These are phyloP conservation scores for Candida gigantensis DNA, from an alignment of 1,139 yeast genomes.

Conservation along the genomic window DNA sequence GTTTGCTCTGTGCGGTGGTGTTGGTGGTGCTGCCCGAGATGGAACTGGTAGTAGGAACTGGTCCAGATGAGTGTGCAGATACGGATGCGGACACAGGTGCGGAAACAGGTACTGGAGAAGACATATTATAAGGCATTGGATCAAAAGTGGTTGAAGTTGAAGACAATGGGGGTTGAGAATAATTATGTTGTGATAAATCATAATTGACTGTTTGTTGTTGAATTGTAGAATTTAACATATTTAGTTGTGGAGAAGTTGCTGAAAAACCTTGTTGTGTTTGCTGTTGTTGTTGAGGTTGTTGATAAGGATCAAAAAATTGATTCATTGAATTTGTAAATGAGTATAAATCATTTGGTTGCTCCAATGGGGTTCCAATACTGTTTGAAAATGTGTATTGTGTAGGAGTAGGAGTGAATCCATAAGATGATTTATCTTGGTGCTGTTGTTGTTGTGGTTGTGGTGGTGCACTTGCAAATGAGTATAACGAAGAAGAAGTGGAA, in stretches of 20 bases:
- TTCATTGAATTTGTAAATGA: slow-evolving; percentile 14
- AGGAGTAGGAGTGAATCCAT: slow-evolving; percentile 6
- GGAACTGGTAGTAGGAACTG: no score
- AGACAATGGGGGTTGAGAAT: slow-evolving; percentile 10
- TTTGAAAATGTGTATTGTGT: slow-evolving; percentile 4
- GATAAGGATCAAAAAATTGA: slow-evolving; percentile 13
- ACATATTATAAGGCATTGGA: slow-evolving; percentile 7
- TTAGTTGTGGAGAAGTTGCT: no score
- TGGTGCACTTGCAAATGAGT: slow-evolving; percentile 9
- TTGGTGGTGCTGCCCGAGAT: not conserved
- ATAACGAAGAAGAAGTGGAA: slow-evolving; percentile 14
- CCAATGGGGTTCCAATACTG: not conserved
- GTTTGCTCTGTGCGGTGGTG: slow-evolving; percentile 1
- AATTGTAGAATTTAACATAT: not conserved
- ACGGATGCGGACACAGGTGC: slow-evolving; percentile 2
- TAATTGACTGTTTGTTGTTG: slow-evolving; percentile 7
- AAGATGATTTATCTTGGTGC: slow-evolving; percentile 2
- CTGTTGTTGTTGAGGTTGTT: slow-evolving; percentile 1
- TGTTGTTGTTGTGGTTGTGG: slow-evolving; percentile 6
- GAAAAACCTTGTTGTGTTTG: no score
- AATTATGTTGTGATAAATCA: slow-evolving; percentile 5
- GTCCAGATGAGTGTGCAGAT: not conserved
- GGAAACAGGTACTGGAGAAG: slow-evolving; percentile 4
- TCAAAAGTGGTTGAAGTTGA: slow-evolving; percentile 13
- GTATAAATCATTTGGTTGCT: slow-evolving; percentile 4